phyloP scores from a whole-genome alignment of 352 stramenopile species.

The Thalassiosira hispida region DNA sequence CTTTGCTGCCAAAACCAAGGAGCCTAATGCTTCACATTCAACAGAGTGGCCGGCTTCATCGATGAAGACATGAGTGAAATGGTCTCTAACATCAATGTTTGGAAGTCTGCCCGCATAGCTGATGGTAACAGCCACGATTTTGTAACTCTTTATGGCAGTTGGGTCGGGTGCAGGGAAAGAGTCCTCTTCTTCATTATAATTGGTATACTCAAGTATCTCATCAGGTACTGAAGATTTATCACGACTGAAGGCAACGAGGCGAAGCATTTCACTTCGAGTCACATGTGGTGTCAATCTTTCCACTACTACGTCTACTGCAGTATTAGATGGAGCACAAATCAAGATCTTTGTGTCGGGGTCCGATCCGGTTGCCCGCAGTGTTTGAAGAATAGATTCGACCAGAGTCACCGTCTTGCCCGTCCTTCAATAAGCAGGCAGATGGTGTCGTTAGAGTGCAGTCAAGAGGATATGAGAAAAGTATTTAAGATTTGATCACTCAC shows the following conservation, averaged over 20 bases:
- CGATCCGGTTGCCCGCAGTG: constrained; percentile 24
- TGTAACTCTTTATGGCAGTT: constrained; percentile 32
- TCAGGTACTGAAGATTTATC: constrained; percentile 38
- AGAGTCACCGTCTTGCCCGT: constrained; percentile 67
- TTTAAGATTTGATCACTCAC: too few species aligned
- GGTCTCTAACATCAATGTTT: constrained; percentile 39
- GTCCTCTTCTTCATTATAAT: constrained; percentile 37
- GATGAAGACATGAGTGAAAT: constrained; percentile 77
- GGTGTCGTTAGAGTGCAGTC: neutral
- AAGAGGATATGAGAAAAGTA: too few species aligned
- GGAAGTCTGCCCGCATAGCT: constrained; percentile 50
- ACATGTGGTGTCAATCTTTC: constrained; percentile 57
- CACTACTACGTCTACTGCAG: constrained; percentile 65
- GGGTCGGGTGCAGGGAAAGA: constrained; percentile 27
- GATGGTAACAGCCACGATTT: constrained; percentile 58
- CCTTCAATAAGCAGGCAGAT: constrained; percentile 8
- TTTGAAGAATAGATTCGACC: constrained; percentile 68
- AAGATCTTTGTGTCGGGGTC: constrained; percentile 55
- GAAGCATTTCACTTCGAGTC: constrained; percentile 50
- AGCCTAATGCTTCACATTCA: constrained; percentile 68
- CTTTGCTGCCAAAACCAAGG: constrained; percentile 27
- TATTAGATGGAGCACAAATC: constrained; percentile 64
- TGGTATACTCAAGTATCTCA: constrained; percentile 36
- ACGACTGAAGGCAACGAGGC: constrained; percentile 61
- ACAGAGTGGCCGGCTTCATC: constrained; percentile 82